Percentiles rank a stretch among this genome's conserved stretches.
Evolutionary conservation across 345 rosid genomes (phyloP).

Genomic region (Hibiscus tridactylites): DNA sequence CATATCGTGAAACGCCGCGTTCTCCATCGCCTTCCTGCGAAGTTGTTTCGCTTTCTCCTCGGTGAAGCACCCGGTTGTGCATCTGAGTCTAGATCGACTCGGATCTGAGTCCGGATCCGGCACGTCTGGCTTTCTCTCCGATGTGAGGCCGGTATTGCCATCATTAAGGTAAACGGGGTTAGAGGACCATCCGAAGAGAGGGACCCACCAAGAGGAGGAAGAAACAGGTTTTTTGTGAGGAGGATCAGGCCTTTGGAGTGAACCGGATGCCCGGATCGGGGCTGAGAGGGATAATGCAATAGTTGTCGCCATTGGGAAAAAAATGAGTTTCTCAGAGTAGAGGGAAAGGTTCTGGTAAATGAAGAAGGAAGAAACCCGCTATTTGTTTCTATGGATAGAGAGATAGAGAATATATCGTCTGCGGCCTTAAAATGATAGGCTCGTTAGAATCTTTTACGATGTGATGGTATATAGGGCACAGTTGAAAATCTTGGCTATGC

Average conservation of each 20-base stretch:
- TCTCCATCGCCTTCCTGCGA: slow-evolving; percentile 40
- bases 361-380: not conserved
- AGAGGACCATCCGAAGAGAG: slow-evolving; percentile 56
- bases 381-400: not conserved
- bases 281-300: slow-evolving; percentile 30
- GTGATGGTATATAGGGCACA: not conserved
- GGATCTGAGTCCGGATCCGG: slow-evolving; percentile 17
- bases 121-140: not conserved
- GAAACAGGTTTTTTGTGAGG: slow-evolving; percentile 13
- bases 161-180: slow-evolving; percentile 51
- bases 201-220: slow-evolving; percentile 51
- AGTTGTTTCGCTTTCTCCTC: slow-evolving; percentile 68
- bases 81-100: slow-evolving; percentile 19
- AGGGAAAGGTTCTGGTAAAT: not conserved
- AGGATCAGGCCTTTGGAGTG: slow-evolving; percentile 21
- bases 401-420: not conserved
- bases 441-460: not conserved
- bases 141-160: not conserved
- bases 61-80: slow-evolving; percentile 43
- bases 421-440: not conserved
- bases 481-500: not conserved
- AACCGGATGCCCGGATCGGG: slow-evolving; percentile 31
- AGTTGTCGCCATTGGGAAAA: slow-evolving; percentile 38
- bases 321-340: not conserved
- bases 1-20: slow-evolving; percentile 47